phyloP scores from a whole-genome alignment of 352 stramenopile species.

The Phytophthora palmivora region DNA sequence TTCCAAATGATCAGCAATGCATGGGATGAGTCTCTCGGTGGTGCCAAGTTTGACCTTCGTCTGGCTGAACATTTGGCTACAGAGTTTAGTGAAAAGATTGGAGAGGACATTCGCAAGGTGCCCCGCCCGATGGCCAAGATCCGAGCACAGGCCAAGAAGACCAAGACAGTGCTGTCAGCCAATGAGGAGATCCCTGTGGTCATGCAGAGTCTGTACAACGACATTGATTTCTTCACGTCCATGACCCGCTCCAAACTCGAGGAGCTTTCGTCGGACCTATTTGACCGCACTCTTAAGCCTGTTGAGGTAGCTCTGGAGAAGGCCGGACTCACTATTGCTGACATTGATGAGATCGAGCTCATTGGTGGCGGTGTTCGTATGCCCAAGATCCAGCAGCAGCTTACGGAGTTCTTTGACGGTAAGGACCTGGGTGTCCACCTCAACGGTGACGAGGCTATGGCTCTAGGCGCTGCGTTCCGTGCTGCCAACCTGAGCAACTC shows the following conservation, averaged over 20 bases:
- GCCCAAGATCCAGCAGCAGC: constrained; percentile 93
- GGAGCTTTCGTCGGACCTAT: constrained; percentile 89
- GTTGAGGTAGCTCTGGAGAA: constrained; percentile 89
- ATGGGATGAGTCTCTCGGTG: constrained; percentile 95
- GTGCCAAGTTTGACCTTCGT: constrained; percentile 92
- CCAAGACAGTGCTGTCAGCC: constrained; percentile 97
- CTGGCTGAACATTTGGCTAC: constrained; percentile 94
- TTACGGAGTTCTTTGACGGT: constrained; percentile 72
- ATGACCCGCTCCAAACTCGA: constrained; percentile 94
- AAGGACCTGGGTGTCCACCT: constrained; percentile 96
- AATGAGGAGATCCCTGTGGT: constrained; percentile 97
- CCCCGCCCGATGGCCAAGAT: constrained; percentile 95
- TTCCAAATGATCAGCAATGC: constrained; percentile 94
- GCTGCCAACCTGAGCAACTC: constrained; percentile 96
- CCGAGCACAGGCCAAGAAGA: constrained; percentile 95
- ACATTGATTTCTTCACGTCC: constrained; percentile 93
- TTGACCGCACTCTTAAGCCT: constrained; percentile 85
- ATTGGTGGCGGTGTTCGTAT: constrained; percentile 97
- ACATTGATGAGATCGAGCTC: constrained; percentile 97
- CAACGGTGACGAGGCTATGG: constrained; percentile 99
- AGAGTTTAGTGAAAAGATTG: constrained; percentile 94
- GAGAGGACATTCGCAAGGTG: constrained; percentile 91
- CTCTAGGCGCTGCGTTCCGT: constrained; percentile 95
- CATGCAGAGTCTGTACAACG: constrained; percentile 94
- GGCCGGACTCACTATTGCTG: constrained; percentile 89